Evolutionary conservation across 352 stramenopile species (phyloP), one percentile per base, ranked within the genome.

Genomic region (Globisporangium viniferum): DNA sequence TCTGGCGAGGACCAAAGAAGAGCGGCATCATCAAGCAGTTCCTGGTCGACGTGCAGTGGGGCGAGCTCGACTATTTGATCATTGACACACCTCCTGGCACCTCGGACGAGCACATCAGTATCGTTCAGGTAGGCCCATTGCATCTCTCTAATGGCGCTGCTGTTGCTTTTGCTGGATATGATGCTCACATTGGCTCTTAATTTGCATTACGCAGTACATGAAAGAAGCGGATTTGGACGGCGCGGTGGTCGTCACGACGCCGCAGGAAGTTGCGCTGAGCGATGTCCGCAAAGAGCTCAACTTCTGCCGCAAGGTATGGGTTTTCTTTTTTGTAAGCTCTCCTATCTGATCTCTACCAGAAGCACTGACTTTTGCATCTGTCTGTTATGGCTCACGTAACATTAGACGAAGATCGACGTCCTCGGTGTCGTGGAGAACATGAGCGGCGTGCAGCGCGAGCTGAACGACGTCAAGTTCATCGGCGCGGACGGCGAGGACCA

Each of bases 11-110:
- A 22, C 98, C 98, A 12, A 95, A 98, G 79, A 99, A 99, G 82
- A 99, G 99, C 82, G 98, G 95, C 46, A 92, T 99, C 46, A 99
- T 99, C 82, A 99, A 99, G 84, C 98, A 99, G 83, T 99, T 99
- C 79, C 87, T 99, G 41, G 99, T 98, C 18, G 95, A 99, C 70
- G 98, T 99, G 15, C 95, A 99, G 82, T 99, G 98, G 98, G 98
- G 98, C 20, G 84, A 98, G 41, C 90, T 99, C 51, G 98, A 99
- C 85, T 99, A 99, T 76, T 82, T 99, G 48, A 98, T 99, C 73
- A 97, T 99, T 46, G 98, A 99, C 80, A 99, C 98, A 69, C 98
- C 98, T 4, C 98, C 98, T 8, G 98, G 98, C 55, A 99, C 98
- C 20, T 99, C 94, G 39, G 98, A 99, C 73, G 98, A 99, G 76